Evolutionary conservation across 176 grass and related monocot species (phyloP), one percentile per base, ranked within the genome.

Genomic region (Cymbopogon citratus): DNA sequence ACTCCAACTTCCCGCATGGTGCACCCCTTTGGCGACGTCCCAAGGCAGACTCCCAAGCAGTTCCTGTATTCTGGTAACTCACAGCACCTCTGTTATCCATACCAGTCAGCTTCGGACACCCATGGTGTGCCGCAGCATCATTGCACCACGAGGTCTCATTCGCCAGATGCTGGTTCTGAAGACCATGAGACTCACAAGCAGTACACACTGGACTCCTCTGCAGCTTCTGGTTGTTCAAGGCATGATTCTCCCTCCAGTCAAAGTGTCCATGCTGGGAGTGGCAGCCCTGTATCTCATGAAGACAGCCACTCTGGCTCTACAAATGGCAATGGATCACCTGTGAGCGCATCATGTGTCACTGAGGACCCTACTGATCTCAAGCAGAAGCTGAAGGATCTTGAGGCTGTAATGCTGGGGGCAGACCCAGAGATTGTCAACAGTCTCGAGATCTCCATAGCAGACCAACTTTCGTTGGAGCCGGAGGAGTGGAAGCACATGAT

Each of bases 351-450:
- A 1, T 94, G 95, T n/a, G 78, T 95, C 76, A 92, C 92, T 0
- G 90, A 95, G 46, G 90, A 98, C 68, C 86, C 91, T 40, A 71
- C 84, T 61, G 84, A 95, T 83, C 74, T 98, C 28, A 98, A 93
- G 84, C 81, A 77, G 43, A 95, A 87, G 19, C 73, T 98, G 48
- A 84, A 86, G 84, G 88, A 98, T 59, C 74, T 98, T 62, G 92
- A 95, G 85, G 85, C 84, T 45, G 90, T 78, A 13, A 98, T 98
- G 95, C 88, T 98, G 19, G 95, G 95, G 24, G 87, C 92, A 12
- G 88, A 95, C 43, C 71, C 88, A 1, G 84, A 95, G 38, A 82
- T 51, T 21, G 67, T 83, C 10, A 26, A 86, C 39, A 90, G 83
- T 48, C 88, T 90, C 1, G 84, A 95, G 67, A 80, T 45, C 54